Evolutionary conservation across 176 grass and related monocot genomes (phyloP).

Genomic region (Pharus latifolius): DNA sequence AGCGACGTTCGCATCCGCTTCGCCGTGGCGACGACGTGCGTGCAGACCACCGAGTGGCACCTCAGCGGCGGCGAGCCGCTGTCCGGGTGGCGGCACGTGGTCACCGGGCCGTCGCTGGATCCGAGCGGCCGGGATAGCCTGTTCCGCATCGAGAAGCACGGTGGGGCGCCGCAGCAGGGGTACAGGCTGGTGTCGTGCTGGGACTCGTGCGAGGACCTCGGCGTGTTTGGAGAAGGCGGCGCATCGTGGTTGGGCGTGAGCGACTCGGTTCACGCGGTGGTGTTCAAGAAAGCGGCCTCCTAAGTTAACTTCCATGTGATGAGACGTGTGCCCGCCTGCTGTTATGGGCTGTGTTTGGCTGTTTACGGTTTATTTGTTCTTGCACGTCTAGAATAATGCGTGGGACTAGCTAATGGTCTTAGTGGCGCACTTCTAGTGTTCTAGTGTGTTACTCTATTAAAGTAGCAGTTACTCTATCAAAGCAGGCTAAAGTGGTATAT

Average conservation of each 20-base stretch:
- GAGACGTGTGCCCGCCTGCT: not conserved
- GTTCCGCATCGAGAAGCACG: constrained; percentile 45
- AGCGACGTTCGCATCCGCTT: constrained; percentile 41
- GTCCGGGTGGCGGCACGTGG: constrained; percentile 3
- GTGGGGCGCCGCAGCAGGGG: not conserved
- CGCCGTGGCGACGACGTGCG: constrained; percentile 21
- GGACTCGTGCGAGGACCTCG: constrained; percentile 22
- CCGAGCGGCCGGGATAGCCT: constrained; percentile 15
- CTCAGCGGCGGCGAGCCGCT: not conserved
- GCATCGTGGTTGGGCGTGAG: constrained; percentile 16
- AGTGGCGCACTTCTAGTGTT: not conserved
- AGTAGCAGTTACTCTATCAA: not conserved
- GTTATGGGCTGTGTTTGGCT: no score
- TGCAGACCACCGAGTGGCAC: constrained; percentile 44
- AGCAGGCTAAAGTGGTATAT: not conserved
- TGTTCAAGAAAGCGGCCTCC: constrained; percentile 19
- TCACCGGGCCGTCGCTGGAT: not conserved
- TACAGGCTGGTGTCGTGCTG: constrained; percentile 49
- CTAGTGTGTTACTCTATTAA: not conserved
- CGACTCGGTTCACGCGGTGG: not conserved
- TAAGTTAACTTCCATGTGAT: not conserved
- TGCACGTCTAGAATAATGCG: constrained; percentile 12
- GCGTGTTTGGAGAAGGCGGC: not conserved
- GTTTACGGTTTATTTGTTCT: not conserved
- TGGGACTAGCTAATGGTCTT: not conserved